Evolutionary conservation across 2,329 filamentous ascomycete species (phyloP).

Genomic region (Aspergillus sp.): DNA sequence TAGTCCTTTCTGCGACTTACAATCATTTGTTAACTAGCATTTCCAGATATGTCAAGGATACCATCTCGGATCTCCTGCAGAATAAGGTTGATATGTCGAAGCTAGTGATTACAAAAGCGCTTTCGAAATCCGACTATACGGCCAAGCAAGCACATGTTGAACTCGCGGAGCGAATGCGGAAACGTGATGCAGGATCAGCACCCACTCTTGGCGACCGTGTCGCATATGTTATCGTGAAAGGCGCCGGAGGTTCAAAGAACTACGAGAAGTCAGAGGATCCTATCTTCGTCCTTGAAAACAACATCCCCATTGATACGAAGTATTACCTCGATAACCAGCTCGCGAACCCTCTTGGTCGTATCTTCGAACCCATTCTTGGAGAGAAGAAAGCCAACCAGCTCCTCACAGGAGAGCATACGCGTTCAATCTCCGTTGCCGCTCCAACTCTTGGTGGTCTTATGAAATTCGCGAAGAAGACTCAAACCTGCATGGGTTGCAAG

Average conservation of each 20-base stretch:
- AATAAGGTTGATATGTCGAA: constrained; percentile 99
- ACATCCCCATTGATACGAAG: constrained; percentile 93
- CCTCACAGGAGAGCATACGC: constrained; percentile 86
- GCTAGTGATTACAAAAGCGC: constrained; percentile 94
- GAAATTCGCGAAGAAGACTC: constrained; percentile 97
- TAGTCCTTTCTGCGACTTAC: neutral
- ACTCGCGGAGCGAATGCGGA: constrained; percentile 91
- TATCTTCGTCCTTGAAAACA: constrained; percentile 94
- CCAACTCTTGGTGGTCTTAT: constrained; percentile 89
- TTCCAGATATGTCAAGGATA: constrained; percentile 84
- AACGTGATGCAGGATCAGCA: constrained; percentile 90
- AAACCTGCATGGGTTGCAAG: constrained; percentile 98
- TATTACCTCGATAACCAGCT: constrained; percentile 99
- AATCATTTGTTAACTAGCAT: constrained; percentile 29
- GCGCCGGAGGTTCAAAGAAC: constrained; percentile 80
- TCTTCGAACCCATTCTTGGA: constrained; percentile 95
- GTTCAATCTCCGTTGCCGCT: constrained; percentile 86
- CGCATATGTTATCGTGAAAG: constrained; percentile 96
- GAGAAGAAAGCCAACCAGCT: constrained; percentile 84
- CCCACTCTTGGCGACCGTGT: constrained; percentile 91
- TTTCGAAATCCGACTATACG: constrained; percentile 83
- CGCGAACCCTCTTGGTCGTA: constrained; percentile 84
- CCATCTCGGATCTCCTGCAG: constrained; percentile 87
- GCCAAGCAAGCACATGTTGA: constrained; percentile 95
- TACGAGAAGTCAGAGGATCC: constrained; percentile 97